These are phyloP conservation scores for Fusarium tupiense DNA, from an alignment of 2,329 filamentous ascomycete species.

Conservation along the genomic window DNA sequence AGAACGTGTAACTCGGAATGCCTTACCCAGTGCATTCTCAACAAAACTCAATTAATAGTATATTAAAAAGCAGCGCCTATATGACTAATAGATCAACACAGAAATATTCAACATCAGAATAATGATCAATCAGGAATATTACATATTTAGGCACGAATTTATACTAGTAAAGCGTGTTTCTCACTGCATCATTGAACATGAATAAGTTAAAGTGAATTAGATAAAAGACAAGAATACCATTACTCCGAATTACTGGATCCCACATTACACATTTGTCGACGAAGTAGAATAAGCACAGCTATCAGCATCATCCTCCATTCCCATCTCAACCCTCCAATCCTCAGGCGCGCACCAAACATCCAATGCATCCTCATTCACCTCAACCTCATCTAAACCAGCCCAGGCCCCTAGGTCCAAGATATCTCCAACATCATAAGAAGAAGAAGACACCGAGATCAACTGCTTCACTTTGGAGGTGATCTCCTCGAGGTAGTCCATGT, in stretches of 20 bases:
- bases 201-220: rapidly evolving
- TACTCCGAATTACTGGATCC: neutral
- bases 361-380: neutral
- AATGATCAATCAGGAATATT: neutral
- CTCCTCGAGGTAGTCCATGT: neutral
- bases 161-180: neutral
- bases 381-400: neutral
- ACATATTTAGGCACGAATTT: too few species aligned
- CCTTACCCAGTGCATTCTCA: neutral
- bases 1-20: neutral
- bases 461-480: neutral
- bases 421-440: neutral
- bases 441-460: neutral
- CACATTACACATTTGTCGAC: neutral
- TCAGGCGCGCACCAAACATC: neutral
- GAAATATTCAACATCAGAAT: neutral
- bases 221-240: neutral
- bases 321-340: neutral
- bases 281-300: neutral
- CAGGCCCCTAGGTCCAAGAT: neutral
- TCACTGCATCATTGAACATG: neutral
- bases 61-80: neutral
- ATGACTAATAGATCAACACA: neutral
- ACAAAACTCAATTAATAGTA: neutral
- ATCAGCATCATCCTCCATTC: neutral